Percentiles rank a stretch among this genome's conserved stretches.
These are phyloP conservation scores for Cytospora schulzeri DNA, from an alignment of 2,329 filamentous ascomycete species.

Conservation along the genomic window DNA sequence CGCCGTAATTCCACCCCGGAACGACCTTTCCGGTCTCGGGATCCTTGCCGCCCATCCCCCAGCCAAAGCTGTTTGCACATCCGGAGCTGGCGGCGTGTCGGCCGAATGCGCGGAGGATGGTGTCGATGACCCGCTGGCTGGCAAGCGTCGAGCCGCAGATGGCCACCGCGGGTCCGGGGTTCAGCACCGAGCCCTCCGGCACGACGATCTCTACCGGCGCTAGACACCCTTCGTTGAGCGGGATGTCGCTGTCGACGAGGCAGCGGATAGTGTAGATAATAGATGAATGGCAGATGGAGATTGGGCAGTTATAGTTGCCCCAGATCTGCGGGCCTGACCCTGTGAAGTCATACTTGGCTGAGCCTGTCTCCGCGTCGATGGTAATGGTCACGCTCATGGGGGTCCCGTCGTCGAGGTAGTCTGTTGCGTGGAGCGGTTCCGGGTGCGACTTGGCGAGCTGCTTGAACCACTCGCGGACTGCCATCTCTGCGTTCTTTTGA, in stretches of 20 bases:
- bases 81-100: constrained; percentile 28
- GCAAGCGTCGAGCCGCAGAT: constrained; percentile 25
- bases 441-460: constrained; percentile 48
- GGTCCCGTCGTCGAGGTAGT: constrained; percentile 43
- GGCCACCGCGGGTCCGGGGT: constrained; percentile 36
- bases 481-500: constrained; percentile 44
- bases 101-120: constrained; percentile 30
- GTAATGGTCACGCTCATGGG: constrained; percentile 36
- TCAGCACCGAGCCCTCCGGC: constrained; percentile 38
- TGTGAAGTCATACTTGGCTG: constrained; percentile 39
- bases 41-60: constrained; percentile 29
- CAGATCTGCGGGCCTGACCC: constrained; percentile 39
- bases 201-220: constrained; percentile 36
- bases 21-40: constrained; percentile 26
- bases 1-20: constrained; percentile 35
- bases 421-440: constrained; percentile 33
- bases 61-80: constrained; percentile 30
- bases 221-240: constrained; percentile 42
- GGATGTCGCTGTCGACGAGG: constrained; percentile 39
- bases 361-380: constrained; percentile 34
- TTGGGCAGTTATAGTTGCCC: constrained; percentile 41
- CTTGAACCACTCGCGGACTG: constrained; percentile 38
- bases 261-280: constrained; percentile 42
- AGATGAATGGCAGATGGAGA: constrained; percentile 41
- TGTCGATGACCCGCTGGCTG: constrained; percentile 27